Percentiles rank a stretch among this genome's conserved stretches.
phyloP scores from a whole-genome alignment of 257 asterid species.

The Solanum bulbocastanum region DNA sequence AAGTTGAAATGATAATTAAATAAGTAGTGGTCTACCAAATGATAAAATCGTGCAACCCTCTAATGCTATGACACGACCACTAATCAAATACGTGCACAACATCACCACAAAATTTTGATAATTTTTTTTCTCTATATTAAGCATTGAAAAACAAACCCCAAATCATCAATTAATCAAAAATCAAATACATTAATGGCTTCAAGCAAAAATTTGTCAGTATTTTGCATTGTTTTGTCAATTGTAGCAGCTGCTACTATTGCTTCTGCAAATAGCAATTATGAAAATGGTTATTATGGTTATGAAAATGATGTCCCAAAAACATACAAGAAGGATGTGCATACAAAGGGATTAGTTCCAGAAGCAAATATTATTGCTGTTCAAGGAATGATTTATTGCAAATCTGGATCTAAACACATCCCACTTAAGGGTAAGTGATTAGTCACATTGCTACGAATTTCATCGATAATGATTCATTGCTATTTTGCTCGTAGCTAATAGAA shows the following conservation, averaged over 20 bases:
- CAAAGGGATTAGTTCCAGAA: not conserved
- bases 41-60: not conserved
- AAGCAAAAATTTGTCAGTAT: not conserved
- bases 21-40: not conserved
- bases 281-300: slow-evolving; percentile 10
- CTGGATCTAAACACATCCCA: slow-evolving; percentile 27
- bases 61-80: not conserved
- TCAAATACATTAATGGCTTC: not conserved
- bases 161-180: not conserved
- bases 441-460: not conserved
- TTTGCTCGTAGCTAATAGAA: too few relatives aligned
- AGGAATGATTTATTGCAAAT: slow-evolving; percentile 43
- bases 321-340: not conserved
- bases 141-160: not conserved
- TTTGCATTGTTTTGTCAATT: slow-evolving; percentile 9
- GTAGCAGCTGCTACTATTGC: not conserved
- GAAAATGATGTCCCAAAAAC: slow-evolving; percentile 9
- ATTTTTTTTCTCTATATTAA: not conserved
- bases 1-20: not conserved
- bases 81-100: not conserved
- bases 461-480: not conserved
- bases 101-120: not conserved
- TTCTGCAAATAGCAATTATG: slow-evolving; percentile 6
- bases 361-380: slow-evolving; percentile 31
- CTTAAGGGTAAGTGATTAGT: slow-evolving; percentile 28